Conservation (phyloP, 140 eudicot species). For the Flaveria floridana region DNA sequence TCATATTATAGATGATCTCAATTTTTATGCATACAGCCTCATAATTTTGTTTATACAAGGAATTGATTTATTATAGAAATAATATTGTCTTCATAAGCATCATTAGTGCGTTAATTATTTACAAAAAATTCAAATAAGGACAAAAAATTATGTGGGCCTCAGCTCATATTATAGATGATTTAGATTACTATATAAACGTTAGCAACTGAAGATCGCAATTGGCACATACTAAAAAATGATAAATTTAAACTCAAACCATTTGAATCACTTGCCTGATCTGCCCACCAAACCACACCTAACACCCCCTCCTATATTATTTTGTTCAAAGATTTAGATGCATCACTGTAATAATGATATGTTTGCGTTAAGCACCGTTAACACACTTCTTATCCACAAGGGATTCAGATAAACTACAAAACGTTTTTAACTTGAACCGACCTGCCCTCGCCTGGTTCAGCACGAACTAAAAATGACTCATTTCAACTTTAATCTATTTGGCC, state of each 20-base stretch:
- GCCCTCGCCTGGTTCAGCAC: neutral
- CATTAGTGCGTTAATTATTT: neutral
- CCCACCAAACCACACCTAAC: neutral
- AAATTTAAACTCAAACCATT: neutral
- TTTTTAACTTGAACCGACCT: neutral
- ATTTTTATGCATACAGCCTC: neutral
- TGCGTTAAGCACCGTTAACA: neutral
- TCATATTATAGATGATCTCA: neutral
- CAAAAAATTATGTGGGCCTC: neutral
- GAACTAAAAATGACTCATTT: neutral
- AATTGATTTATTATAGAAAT: neutral
- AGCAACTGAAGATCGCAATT: neutral
- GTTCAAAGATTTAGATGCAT: conserved; percentile 2
- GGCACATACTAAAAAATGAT: neutral
- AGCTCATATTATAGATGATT: conserved; percentile 1
- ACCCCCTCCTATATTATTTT: neutral
- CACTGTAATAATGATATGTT: neutral
- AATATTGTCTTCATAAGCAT: neutral
- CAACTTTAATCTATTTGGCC: neutral
- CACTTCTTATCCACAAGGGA: neutral
- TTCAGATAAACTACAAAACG: neutral
- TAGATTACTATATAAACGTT: neutral
- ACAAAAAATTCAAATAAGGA: neutral
- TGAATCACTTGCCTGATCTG: neutral
- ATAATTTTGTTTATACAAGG: neutral